phyloP scores from a whole-genome alignment of 345 rosid genomes.

The Erodium maritimum region DNA sequence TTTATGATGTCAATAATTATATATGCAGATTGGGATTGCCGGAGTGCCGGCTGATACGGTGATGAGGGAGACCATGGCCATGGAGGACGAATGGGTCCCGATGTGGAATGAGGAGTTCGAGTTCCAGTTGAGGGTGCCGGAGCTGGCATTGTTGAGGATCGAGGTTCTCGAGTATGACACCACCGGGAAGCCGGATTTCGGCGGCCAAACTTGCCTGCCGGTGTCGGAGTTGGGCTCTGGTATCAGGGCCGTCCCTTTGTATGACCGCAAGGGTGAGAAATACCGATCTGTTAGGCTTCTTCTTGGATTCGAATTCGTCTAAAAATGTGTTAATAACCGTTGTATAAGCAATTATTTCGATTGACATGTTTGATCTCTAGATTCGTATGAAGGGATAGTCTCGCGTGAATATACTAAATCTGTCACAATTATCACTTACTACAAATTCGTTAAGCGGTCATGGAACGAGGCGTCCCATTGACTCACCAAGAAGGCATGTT shows the following conservation, averaged over 20 bases:
- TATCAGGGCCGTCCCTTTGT: slow-evolving; percentile 28
- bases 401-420: too few species aligned
- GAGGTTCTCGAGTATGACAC: slow-evolving; percentile 35
- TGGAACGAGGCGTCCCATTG: too few species aligned
- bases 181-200: slow-evolving; percentile 32
- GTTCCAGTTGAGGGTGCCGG: slow-evolving; percentile 34
- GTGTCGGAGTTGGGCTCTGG: slow-evolving; percentile 29
- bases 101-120: slow-evolving; percentile 36
- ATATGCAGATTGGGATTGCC: slow-evolving; percentile 38
- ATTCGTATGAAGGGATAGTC: too few species aligned
- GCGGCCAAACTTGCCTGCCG: slow-evolving; percentile 37
- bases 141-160: slow-evolving; percentile 43
- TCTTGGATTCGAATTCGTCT: slow-evolving; percentile 19
- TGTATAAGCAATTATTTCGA: too few species aligned
- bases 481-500: too few species aligned
- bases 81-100: slow-evolving; percentile 36
- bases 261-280: slow-evolving; percentile 15
- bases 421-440: too few species aligned
- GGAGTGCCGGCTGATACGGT: slow-evolving; percentile 32
- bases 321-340: too few species aligned
- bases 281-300: slow-evolving; percentile 23
- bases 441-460: too few species aligned
- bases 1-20: slow-evolving; percentile 1
- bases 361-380: too few species aligned
- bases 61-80: slow-evolving; percentile 8